These are phyloP conservation scores for Stephania cephalantha DNA, from an alignment of 164 flowering plant species.

Conservation along the genomic window DNA sequence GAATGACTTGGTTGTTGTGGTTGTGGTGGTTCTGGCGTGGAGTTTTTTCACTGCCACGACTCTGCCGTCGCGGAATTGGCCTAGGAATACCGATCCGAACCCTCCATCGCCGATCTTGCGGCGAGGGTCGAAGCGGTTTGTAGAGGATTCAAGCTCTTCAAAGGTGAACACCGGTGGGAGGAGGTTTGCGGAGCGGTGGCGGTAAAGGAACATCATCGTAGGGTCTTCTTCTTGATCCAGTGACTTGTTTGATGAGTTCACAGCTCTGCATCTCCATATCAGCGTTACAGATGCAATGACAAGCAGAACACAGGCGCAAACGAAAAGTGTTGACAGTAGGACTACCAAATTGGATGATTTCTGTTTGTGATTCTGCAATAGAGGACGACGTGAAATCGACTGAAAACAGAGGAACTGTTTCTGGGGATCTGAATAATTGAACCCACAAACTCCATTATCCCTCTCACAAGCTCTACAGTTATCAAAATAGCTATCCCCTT, in stretches of 20 bases:
- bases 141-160: constrained; percentile 75
- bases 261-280: constrained; percentile 24
- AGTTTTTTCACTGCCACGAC: constrained; percentile 79
- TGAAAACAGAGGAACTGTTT: constrained; percentile 54
- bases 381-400: not conserved
- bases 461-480: constrained; percentile 39
- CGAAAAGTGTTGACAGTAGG: constrained; percentile 1
- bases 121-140: constrained; percentile 61
- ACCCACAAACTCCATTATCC: constrained; percentile 56
- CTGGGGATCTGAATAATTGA: constrained; percentile 48
- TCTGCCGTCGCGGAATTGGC: constrained; percentile 50
- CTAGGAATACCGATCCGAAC: constrained; percentile 82
- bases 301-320: not conserved
- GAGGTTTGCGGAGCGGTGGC: constrained; percentile 53
- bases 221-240: constrained; percentile 51
- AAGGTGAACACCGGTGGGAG: constrained; percentile 80
- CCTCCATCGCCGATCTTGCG: constrained; percentile 91
- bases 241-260: not conserved
- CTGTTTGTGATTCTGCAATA: not conserved
- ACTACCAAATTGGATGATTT: constrained; percentile 6
- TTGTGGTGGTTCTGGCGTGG: constrained; percentile 35
- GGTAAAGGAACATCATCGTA: constrained; percentile 44
- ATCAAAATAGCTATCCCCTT: constrained; percentile 37
- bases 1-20: constrained; percentile 48
- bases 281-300: not conserved